These are phyloP conservation scores for Acorus calamus DNA, from an alignment of 106 monocot species.

Conservation along the genomic window DNA sequence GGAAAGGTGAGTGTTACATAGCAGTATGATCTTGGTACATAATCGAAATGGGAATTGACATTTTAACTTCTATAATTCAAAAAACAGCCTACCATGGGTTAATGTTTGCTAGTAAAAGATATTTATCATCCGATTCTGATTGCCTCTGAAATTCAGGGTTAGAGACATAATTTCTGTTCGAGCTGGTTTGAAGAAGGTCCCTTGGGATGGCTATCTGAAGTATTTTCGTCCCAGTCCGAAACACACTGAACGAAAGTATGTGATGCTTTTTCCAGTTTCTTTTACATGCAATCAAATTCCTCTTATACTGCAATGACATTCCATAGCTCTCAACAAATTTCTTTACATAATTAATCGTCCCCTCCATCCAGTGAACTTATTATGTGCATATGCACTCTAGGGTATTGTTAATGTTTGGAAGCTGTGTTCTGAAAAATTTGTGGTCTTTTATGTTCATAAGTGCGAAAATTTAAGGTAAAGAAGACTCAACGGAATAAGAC, in stretches of 20 bases:
- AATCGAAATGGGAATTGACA: no score
- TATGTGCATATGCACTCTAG: no score
- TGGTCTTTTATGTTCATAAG: no score
- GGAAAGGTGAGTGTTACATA: slow-evolving; percentile 45
- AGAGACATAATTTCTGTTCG: slow-evolving; percentile 82
- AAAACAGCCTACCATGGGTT: no score
- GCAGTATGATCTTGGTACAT: no score
- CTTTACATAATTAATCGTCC: neutral
- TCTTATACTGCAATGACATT: neutral
- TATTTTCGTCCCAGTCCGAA: slow-evolving; percentile 85
- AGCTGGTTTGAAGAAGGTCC: slow-evolving; percentile 91
- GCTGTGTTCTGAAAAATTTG: no score
- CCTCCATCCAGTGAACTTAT: no score
- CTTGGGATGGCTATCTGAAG: slow-evolving; percentile 98
- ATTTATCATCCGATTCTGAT: neutral
- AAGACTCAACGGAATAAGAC: no score
- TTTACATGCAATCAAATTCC: neutral
- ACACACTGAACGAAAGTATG: slow-evolving; percentile 83
- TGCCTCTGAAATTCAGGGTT: slow-evolving; percentile 38
- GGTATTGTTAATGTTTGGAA: no score
- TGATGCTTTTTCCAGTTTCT: neutral
- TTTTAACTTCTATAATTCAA: no score
- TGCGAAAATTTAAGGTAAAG: no score
- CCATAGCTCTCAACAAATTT: neutral
- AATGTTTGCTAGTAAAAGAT: no score